phyloP scores from a whole-genome alignment of 345 rosid genomes.

The Gossypium ekmanianum region DNA sequence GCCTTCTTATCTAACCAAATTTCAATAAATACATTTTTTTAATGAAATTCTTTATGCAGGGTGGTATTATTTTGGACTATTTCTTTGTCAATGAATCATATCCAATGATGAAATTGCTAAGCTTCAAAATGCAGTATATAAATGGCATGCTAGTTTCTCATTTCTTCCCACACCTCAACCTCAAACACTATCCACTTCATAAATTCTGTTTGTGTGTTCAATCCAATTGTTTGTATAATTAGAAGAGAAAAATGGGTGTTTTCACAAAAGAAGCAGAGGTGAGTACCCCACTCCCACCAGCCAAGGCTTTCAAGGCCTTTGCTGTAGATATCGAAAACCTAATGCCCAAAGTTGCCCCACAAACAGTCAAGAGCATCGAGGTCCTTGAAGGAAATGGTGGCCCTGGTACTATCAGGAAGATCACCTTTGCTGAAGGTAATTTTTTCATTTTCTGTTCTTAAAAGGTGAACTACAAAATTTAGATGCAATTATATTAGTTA shows the following conservation, averaged over 20 bases:
- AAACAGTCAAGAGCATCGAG: not conserved
- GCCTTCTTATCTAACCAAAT: too few relatives aligned
- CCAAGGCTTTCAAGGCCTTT: not conserved
- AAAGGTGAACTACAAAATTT: too few relatives aligned
- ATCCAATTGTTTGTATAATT: not conserved
- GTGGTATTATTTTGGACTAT: too few relatives aligned
- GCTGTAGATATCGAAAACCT: not conserved
- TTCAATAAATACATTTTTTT: too few relatives aligned
- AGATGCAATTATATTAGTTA: not conserved
- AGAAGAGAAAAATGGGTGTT: not conserved
- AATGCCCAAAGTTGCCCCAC: slow-evolving; percentile 3
- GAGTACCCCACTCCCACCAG: not conserved
- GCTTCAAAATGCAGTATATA: not conserved
- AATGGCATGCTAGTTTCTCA: not conserved
- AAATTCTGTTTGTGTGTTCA: not conserved
- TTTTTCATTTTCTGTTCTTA: not conserved
- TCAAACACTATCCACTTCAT: not conserved
- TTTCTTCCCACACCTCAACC: not conserved
- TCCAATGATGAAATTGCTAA: not conserved
- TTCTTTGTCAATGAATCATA: not conserved
- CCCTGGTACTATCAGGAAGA: slow-evolving; percentile 29
- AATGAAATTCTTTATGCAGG: too few relatives aligned
- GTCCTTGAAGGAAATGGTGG: slow-evolving; percentile 36
- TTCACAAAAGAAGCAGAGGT: not conserved
- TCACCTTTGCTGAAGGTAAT: slow-evolving; percentile 18